These are phyloP conservation scores for Xylaria cubensis DNA, from an alignment of 495 filamentous ascomycete genomes.

Conservation along the genomic window DNA sequence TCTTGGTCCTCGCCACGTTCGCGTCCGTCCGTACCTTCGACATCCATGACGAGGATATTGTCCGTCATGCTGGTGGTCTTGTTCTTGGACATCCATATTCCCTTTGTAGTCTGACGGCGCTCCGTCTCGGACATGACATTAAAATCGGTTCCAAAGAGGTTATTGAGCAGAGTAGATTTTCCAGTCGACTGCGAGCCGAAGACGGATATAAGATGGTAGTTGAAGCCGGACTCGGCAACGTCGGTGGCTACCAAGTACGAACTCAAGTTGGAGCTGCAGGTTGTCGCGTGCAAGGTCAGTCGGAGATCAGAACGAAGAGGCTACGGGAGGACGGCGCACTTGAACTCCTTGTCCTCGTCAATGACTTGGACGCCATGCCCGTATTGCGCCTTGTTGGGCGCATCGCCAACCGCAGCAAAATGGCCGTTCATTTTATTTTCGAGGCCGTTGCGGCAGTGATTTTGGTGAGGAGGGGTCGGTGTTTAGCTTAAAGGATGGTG, in stretches of 20 bases:
- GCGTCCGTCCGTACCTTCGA: conserved; percentile 95
- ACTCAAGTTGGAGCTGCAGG: conserved; percentile 73
- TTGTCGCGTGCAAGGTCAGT: conserved; percentile 21
- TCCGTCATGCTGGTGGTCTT: conserved; percentile 84
- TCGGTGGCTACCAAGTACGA: conserved; percentile 80
- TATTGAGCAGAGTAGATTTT: conserved; percentile 95
- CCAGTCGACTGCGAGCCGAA: conserved; percentile 99
- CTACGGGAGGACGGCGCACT: conserved; percentile 62
- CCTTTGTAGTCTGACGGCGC: conserved; percentile 95
- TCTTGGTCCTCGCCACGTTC: conserved; percentile 98
- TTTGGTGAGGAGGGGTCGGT: conserved; percentile 6
- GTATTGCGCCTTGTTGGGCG: conserved; percentile 71
- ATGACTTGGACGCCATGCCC: conserved; percentile 96
- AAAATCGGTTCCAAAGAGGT: conserved; percentile 95
- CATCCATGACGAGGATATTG: conserved; percentile 99
- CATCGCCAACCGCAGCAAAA: conserved; percentile 78
- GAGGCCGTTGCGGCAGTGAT: conserved; percentile 21
- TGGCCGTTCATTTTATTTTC: conserved; percentile 83
- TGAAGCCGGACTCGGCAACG: conserved; percentile 88
- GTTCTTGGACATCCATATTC: conserved; percentile 99
- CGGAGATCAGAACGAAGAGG: conserved; percentile 27
- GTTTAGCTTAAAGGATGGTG: conserved; percentile 28
- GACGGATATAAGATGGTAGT: conserved; percentile 98
- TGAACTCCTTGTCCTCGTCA: conserved; percentile 94
- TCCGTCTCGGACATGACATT: conserved; percentile 93